Evolutionary conservation across 257 asterid genomes (phyloP).

Genomic region (Gynochthodes officinalis): DNA sequence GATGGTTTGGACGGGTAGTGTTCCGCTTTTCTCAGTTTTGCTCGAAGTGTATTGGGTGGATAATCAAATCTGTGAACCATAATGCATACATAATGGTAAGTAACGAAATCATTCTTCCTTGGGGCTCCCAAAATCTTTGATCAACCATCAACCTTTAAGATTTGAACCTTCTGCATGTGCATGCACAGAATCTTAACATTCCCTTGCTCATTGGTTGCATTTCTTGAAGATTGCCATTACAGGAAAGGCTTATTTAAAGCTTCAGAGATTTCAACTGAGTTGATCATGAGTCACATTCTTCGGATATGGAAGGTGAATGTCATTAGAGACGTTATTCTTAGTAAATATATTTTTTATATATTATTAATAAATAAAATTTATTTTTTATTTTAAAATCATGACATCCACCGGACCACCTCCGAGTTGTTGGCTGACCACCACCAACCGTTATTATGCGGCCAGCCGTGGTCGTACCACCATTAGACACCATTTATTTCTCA

Average conservation of each 20-base stretch:
- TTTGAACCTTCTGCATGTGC: background rate
- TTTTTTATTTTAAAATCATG: too few species aligned
- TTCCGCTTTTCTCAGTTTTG: conserved; percentile 58
- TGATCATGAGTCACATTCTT: conserved; percentile 86
- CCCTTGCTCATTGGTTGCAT: background rate
- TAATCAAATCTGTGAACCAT: conserved; percentile 78
- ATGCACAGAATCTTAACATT: background rate
- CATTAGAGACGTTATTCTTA: conserved; percentile 86
- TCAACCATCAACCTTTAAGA: background rate
- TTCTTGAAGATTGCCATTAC: conserved; percentile 82
- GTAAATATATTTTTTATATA: too few species aligned
- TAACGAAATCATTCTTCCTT: background rate
- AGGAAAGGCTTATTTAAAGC: conserved; percentile 86
- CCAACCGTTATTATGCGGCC: too few species aligned
- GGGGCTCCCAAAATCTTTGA: background rate
- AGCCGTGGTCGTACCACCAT: too few species aligned
- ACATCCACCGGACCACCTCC: too few species aligned
- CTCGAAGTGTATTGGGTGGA: conserved; percentile 70
- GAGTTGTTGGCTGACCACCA: too few species aligned
- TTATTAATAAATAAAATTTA: too few species aligned
- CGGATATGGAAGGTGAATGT: conserved; percentile 93
- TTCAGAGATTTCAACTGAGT: conserved; percentile 89
- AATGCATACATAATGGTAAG: conserved; percentile 96
- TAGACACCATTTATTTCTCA: too few species aligned
- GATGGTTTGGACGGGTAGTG: conserved; percentile 54